phyloP scores from a whole-genome alignment of 192 early-diverging fungal species.

The Phycomyces nitens region DNA sequence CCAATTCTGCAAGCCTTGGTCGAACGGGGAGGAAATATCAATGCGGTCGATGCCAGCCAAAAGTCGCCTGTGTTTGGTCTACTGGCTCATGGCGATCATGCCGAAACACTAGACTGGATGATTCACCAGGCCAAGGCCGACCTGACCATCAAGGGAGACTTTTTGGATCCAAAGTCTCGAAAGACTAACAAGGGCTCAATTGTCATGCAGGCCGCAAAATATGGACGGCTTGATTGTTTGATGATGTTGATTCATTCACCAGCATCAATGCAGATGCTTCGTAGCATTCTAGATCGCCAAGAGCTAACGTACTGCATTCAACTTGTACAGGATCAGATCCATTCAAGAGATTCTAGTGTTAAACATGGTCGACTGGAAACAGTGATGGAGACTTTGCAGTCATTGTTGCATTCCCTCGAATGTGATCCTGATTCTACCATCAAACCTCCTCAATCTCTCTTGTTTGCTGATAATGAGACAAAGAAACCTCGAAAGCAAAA shows the following conservation, averaged over 20 bases:
- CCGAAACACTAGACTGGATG: conserved; percentile 25
- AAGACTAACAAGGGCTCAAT: conserved; percentile 17
- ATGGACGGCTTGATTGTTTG: conserved; percentile 25
- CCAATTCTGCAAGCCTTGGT: conserved; percentile 20
- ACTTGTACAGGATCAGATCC: not conserved
- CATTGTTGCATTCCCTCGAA: not conserved
- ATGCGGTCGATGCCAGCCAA: conserved; percentile 20
- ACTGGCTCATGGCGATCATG: conserved; percentile 30
- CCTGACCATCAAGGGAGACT: conserved; percentile 19
- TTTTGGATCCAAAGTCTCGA: conserved; percentile 18
- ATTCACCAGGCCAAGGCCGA: conserved; percentile 18
- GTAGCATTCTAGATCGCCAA: not conserved
- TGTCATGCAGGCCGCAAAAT: conserved; percentile 30
- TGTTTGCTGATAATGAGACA: too few relatives aligned
- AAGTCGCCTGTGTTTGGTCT: conserved; percentile 33
- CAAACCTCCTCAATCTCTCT: not conserved
- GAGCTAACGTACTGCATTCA: conserved; percentile 7
- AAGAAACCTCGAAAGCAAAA: not conserved
- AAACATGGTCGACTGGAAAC: not conserved
- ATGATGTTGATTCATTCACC: conserved; percentile 10
- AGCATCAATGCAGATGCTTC: not conserved
- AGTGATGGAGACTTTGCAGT: not conserved
- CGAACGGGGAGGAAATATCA: conserved; percentile 26
- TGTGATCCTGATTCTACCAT: not conserved
- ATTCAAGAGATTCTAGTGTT: not conserved